A percentile compares a stretch with the other conserved stretches of the same genome.
phyloP scores from a whole-genome alignment of 2,329 filamentous ascomycete genomes.

The Penicillium sp. region DNA sequence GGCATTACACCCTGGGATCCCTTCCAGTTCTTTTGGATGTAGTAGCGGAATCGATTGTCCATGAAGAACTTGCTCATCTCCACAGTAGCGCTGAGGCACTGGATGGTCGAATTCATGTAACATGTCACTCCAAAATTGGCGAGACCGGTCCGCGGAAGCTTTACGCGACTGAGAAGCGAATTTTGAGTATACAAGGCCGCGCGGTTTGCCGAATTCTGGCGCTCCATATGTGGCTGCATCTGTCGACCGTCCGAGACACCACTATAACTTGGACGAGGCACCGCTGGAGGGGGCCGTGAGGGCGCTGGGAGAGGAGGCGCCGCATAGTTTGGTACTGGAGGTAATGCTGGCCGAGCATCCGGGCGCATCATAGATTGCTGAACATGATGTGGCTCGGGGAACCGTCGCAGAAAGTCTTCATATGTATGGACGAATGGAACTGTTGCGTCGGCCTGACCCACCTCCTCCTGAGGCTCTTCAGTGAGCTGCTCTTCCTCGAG shows the following conservation, averaged over 20 bases:
- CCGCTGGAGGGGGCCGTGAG: slow-evolving; percentile 62
- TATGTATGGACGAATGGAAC: slow-evolving; percentile 61
- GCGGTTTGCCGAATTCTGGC: slow-evolving; percentile 44
- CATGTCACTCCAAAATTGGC: slow-evolving; percentile 78
- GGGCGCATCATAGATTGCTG: slow-evolving; percentile 54
- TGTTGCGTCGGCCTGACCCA: slow-evolving; percentile 46
- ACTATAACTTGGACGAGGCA: slow-evolving; percentile 70
- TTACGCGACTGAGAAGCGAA: slow-evolving; percentile 43
- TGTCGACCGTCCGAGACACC: slow-evolving; percentile 64
- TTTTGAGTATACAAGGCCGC: slow-evolving; percentile 42
- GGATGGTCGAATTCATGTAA: slow-evolving; percentile 88
- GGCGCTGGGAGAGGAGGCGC: slow-evolving; percentile 52
- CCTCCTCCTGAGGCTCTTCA: slow-evolving; percentile 42
- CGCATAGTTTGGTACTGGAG: slow-evolving; percentile 33
- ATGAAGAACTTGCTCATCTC: slow-evolving; percentile 60
- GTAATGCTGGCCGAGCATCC: slow-evolving; percentile 28
- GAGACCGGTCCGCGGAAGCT: slow-evolving; percentile 65
- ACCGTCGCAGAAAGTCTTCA: slow-evolving; percentile 79
- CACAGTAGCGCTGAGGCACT: slow-evolving; percentile 71
- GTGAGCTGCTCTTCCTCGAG: slow-evolving; percentile 35
- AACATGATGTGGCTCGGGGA: slow-evolving; percentile 63
- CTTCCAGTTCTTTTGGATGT: slow-evolving; percentile 62
- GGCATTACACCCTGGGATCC: slow-evolving; percentile 61
- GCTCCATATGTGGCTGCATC: slow-evolving; percentile 41
- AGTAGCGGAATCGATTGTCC: slow-evolving; percentile 57